Evolutionary conservation across 2,329 filamentous ascomycete genomes (phyloP).

Genomic region (Aureobasidium sp.): DNA sequence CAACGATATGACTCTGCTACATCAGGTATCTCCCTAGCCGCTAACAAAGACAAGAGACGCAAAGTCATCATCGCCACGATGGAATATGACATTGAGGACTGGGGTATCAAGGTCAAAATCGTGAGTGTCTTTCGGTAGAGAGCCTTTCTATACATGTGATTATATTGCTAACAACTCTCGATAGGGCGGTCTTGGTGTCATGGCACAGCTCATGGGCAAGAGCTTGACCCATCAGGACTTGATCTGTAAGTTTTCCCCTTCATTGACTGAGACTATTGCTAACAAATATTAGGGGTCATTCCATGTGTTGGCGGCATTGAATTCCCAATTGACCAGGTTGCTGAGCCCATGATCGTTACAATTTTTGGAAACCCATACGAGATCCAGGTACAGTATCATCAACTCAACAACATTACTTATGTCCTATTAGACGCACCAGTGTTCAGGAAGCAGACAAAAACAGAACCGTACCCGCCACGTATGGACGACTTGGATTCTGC

Average conservation of each 20-base stretch:
- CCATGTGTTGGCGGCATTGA: conserved; percentile 54
- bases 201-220: conserved; percentile 63
- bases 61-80: conserved; percentile 53
- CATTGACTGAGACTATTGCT: neutral
- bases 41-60: conserved; percentile 27
- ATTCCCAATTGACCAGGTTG: conserved; percentile 53
- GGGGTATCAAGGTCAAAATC: conserved; percentile 65
- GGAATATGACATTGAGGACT: conserved; percentile 50
- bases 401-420: conserved; percentile 59
- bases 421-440: conserved; percentile 61
- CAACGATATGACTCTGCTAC: neutral
- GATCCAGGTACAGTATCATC: conserved; percentile 58
- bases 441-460: conserved; percentile 56
- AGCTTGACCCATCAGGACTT: conserved; percentile 58
- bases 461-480: conserved; percentile 58
- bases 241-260: conserved; percentile 35
- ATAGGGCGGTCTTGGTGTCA: conserved; percentile 57
- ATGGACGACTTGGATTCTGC: conserved; percentile 65
- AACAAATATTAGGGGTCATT: conserved; percentile 29
- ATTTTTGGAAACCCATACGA: conserved; percentile 55
- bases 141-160: neutral
- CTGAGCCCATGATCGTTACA: conserved; percentile 55
- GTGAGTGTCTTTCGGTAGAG: neutral
- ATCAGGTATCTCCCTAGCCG: conserved; percentile 1
- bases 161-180: neutral